Conservation (phyloP, 2,329 filamentous ascomycete genomes). For the Bipolaris victoriae region DNA sequence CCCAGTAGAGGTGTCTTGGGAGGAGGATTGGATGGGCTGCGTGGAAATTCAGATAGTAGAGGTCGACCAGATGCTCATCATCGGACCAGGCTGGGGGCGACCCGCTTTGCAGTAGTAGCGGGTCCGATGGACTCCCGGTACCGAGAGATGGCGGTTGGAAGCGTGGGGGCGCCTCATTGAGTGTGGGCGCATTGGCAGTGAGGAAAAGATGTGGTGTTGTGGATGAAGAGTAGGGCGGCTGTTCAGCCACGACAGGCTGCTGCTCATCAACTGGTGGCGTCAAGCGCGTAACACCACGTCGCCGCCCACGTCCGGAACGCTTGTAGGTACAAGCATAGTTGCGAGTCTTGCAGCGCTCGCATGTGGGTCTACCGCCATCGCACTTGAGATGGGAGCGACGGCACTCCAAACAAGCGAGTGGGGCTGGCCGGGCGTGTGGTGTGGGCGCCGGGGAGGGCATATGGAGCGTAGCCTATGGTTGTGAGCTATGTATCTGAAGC, state of each 20-base stretch:
- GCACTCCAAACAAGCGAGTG: conserved; percentile 56
- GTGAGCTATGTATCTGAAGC: not conserved
- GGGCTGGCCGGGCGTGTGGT: conserved; percentile 20
- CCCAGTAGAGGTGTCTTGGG: conserved; percentile 53
- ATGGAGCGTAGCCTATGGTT: not conserved
- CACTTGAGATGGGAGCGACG: conserved; percentile 57
- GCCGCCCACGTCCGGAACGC: conserved; percentile 53
- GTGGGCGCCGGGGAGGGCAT: conserved; percentile 8
- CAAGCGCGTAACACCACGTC: conserved; percentile 33
- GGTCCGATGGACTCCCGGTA: not conserved
- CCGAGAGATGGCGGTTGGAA: not conserved
- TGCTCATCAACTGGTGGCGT: conserved; percentile 11
- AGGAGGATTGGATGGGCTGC: conserved; percentile 60
- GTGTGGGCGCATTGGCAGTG: not conserved
- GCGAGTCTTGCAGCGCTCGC: conserved; percentile 52
- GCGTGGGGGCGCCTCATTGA: not conserved
- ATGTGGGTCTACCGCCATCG: conserved; percentile 51
- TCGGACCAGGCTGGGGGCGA: conserved; percentile 6
- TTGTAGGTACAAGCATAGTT: conserved; percentile 53
- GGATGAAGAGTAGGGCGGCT: not conserved
- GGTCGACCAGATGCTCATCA: conserved; percentile 46
- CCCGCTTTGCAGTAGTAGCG: not conserved
- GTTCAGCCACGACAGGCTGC: conserved; percentile 10
- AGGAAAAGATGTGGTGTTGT: not conserved
- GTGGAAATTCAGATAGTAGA: conserved; percentile 61